Base-by-base conservation (phyloP, 2,329 filamentous ascomycete genomes). In the Pyrenochaeta sp. region DNA sequence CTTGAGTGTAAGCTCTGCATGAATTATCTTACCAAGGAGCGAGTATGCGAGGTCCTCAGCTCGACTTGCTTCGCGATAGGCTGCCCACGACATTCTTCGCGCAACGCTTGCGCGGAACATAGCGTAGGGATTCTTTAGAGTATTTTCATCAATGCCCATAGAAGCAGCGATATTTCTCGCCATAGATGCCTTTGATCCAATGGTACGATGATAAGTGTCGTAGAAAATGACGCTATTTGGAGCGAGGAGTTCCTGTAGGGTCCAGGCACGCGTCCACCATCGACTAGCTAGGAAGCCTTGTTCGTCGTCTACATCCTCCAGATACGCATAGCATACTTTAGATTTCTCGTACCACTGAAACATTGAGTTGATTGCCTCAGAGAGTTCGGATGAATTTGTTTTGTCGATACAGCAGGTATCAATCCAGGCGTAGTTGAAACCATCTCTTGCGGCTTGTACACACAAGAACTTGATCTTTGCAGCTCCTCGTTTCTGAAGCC, bases 11-110 rank as follows among this genome's bases (percentile, higher is more conserved):
- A 19, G 19, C 19, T 19, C 1, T 19, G 19, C 19, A 19, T 19
- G 19, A 15, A 10, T 36, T 10, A 13, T 10, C 12, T 36, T 36
- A 36, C 32, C 32, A n/a, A 66, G 53, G 2, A 68, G 47, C 2
- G 50, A 60, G 32, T 66, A 68, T 13, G 61, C 65, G 24, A 54
- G 51, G 30, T 66, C 65, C 50, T 68, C 65, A 25, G 42, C 46
- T 5, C 52, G 44, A 24, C 53, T 65, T 0, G 68, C 65, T 4
- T 56, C 12, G 10, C 67, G 59, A 8, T 45, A 39, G 9, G 59
- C 50, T 22, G 59, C 59, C 68, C 69, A 72, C 2, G 43, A 53
- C 50, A 61, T 59, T 9, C 59, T 46, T 30, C 40, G 45, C 15
- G 52, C 62, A 6, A 64, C 51, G 37, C 54, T 60, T 7, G 12